phyloP scores from a whole-genome alignment of 257 asterid genomes.

The Rubia yunnanensis region DNA sequence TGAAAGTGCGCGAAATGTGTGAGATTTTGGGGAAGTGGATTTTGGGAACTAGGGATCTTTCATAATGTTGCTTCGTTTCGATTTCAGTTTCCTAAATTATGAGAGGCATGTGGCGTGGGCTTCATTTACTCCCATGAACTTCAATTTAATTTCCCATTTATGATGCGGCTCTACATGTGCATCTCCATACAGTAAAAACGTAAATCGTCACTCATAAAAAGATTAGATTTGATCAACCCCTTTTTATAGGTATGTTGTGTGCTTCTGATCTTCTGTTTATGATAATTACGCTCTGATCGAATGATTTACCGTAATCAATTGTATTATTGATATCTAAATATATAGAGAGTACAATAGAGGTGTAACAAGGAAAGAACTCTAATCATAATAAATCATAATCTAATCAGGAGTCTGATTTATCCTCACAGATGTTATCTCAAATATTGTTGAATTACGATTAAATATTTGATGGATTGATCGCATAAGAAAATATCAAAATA shows the following conservation, averaged over 20 bases:
- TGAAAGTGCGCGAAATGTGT: background rate
- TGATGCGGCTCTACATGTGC: background rate
- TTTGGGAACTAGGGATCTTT: background rate
- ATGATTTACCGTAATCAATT: too few relatives aligned
- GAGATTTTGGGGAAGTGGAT: background rate
- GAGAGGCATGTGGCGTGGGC: background rate
- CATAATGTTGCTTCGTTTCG: background rate
- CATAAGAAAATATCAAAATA: too few relatives aligned
- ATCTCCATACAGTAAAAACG: background rate
- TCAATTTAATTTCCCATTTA: slow-evolving; percentile 7
- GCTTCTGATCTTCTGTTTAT: background rate
- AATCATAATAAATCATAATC: too few relatives aligned
- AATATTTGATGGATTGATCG: too few relatives aligned
- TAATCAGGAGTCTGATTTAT: too few relatives aligned
- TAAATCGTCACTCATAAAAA: background rate
- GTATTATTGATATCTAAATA: too few relatives aligned
- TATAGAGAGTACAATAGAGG: too few relatives aligned
- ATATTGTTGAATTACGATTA: too few relatives aligned
- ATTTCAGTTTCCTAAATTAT: slow-evolving; percentile 2
- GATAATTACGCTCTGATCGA: too few relatives aligned
- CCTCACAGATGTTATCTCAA: too few relatives aligned
- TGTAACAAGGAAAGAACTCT: too few relatives aligned
- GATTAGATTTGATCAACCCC: background rate
- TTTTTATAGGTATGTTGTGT: background rate
- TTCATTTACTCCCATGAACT: slow-evolving; percentile 4